Conservation (phyloP, 2,329 filamentous ascomycete species). For the Helotiales sp. region DNA sequence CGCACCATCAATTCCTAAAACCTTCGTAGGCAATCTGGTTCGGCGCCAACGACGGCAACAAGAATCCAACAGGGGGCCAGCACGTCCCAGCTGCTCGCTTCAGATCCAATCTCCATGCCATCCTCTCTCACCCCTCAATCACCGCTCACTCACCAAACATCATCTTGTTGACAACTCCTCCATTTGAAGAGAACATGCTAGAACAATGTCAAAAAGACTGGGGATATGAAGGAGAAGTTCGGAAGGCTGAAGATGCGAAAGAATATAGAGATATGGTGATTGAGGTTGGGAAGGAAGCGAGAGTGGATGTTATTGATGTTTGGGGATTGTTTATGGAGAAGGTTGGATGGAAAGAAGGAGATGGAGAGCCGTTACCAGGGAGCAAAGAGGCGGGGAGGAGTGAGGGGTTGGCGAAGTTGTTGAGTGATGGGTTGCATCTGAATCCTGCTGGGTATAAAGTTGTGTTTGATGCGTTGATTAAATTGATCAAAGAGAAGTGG, state of each 20-base stretch:
- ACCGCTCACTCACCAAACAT: slow-evolving; percentile 69
- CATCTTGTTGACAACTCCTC: slow-evolving; percentile 80
- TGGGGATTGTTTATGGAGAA: slow-evolving; percentile 75
- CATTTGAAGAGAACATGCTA: slow-evolving; percentile 71
- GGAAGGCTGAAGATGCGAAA: slow-evolving; percentile 47
- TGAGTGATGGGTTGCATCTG: slow-evolving; percentile 28
- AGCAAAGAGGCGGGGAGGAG: slow-evolving; percentile 16
- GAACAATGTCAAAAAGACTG: slow-evolving; percentile 32
- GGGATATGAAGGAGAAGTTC: slow-evolving; percentile 41
- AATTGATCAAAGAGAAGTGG: slow-evolving; percentile 23
- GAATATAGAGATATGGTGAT: slow-evolving; percentile 62
- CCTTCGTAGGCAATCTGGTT: slow-evolving; percentile 64
- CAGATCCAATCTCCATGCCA: slow-evolving; percentile 66
- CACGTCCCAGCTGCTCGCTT: slow-evolving; percentile 74
- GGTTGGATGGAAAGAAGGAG: slow-evolving; percentile 41
- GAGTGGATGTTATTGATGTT: slow-evolving; percentile 70
- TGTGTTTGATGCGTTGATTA: slow-evolving; percentile 25
- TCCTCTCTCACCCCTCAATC: slow-evolving; percentile 71
- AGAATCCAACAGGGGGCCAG: slow-evolving; percentile 62
- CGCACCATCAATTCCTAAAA: background rate
- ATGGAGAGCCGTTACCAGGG: slow-evolving; percentile 15
- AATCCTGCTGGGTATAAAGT: slow-evolving; percentile 25
- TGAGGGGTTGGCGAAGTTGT: slow-evolving; percentile 17
- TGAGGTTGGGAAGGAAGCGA: slow-evolving; percentile 47
- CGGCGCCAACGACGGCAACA: slow-evolving; percentile 84